Percentiles rank a stretch among this genome's conserved stretches.
phyloP scores from a whole-genome alignment of 768 basidiomycete species.

The Daedaleopsis sinensis region DNA sequence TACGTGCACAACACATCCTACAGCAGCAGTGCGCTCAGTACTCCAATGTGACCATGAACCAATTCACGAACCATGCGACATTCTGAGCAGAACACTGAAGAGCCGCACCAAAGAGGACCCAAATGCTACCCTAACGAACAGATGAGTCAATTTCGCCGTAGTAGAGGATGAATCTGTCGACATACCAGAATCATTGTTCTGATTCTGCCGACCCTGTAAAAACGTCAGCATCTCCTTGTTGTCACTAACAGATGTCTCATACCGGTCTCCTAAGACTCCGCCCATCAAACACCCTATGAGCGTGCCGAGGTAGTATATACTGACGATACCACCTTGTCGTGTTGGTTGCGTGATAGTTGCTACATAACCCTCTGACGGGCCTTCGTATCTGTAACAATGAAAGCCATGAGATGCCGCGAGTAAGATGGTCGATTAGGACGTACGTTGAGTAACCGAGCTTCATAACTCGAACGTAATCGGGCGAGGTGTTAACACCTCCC shows the following conservation, averaged over 20 bases:
- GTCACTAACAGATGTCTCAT: background rate
- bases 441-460: slow-evolving; percentile 41
- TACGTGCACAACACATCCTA: slow-evolving; percentile 49
- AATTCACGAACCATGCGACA: slow-evolving; percentile 38
- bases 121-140: slow-evolving; percentile 35
- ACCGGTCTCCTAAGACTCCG: slow-evolving; percentile 42
- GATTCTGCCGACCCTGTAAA: slow-evolving; percentile 38
- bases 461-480: slow-evolving; percentile 46
- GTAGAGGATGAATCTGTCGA: background rate
- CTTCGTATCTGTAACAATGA: slow-evolving; percentile 33
- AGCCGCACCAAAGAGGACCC: slow-evolving; percentile 45
- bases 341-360: slow-evolving; percentile 46
- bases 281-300: slow-evolving; percentile 44
- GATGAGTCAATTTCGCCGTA: background rate
- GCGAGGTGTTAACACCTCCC: slow-evolving; percentile 50
- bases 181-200: slow-evolving; percentile 42
- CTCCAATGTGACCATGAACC: background rate
- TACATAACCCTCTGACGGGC: slow-evolving; percentile 44
- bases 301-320: slow-evolving; percentile 49
- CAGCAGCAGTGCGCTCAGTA: background rate
- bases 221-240: background rate
- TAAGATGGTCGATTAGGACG: background rate
- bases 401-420: background rate
- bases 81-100: slow-evolving; percentile 48
- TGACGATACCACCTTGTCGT: slow-evolving; percentile 48